Evolutionary conservation across 2,329 filamentous ascomycete species (phyloP).

Genomic region (Pseudogymnoascus sp.): DNA sequence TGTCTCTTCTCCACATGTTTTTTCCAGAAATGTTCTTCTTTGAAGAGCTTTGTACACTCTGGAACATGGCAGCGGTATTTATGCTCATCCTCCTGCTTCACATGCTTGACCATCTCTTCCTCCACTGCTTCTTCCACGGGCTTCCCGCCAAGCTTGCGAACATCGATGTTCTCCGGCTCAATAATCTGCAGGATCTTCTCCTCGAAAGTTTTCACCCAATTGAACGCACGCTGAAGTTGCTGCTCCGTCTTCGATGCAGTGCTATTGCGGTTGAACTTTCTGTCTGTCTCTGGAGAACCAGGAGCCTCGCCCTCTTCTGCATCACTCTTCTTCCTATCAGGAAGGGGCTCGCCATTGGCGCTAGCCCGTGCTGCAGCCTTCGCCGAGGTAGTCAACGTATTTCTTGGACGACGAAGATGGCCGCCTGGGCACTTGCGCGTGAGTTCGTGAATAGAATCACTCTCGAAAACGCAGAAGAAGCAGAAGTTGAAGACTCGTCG

Average conservation of each 20-base stretch:
- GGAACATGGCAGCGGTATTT: constrained; percentile 96
- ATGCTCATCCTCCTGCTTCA: constrained; percentile 95
- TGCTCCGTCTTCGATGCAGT: constrained; percentile 73
- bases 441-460: constrained; percentile 92
- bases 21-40: constrained; percentile 92
- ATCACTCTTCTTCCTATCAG: constrained; percentile 67
- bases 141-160: constrained; percentile 86
- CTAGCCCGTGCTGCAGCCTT: constrained; percentile 82
- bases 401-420: constrained; percentile 85
- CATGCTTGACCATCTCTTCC: constrained; percentile 77
- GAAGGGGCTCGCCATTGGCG: constrained; percentile 74
- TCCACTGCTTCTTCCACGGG: constrained; percentile 76
- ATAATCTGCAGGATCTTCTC: constrained; percentile 91
- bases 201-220: constrained; percentile 98
- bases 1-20: constrained; percentile 98
- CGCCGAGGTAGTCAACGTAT: constrained; percentile 73
- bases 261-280: constrained; percentile 56
- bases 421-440: constrained; percentile 93
- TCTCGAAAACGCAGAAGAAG: constrained; percentile 99
- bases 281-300: constrained; percentile 60
- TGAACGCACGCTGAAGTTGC: constrained; percentile 88
- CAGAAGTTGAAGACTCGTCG: constrained; percentile 97
- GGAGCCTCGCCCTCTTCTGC: constrained; percentile 56
- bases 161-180: constrained; percentile 78
- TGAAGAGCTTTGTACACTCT: constrained; percentile 94